phyloP scores from a whole-genome alignment of 805 yeast genomes.

The Metschnikowia lunata region DNA sequence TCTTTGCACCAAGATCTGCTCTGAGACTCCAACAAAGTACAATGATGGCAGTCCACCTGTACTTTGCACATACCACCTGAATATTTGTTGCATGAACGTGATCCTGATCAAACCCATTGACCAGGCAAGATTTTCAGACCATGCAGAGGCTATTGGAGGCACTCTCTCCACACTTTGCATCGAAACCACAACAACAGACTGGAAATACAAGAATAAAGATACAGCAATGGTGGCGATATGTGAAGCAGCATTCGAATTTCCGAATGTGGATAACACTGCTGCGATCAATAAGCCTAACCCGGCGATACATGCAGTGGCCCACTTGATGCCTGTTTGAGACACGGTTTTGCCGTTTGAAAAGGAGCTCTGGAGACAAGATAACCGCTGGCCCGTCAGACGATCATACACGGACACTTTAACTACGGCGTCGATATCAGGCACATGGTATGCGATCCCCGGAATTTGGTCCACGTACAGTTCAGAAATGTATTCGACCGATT shows the following conservation, averaged over 20 bases:
- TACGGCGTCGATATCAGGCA: conserved; percentile 83
- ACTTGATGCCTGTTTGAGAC: conserved; percentile 62
- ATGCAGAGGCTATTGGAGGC: conserved; percentile 89
- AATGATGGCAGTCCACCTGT: conserved; percentile 86
- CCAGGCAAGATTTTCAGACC: conserved; percentile 93
- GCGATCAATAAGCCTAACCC: conserved; percentile 82
- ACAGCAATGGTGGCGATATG: conserved; percentile 84
- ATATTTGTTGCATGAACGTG: conserved; percentile 76
- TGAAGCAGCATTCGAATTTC: conserved; percentile 85
- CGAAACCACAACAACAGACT: conserved; percentile 74
- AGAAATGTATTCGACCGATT: conserved; percentile 60
- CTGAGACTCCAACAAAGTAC: conserved; percentile 55
- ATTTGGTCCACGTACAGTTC: conserved; percentile 47
- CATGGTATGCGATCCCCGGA: conserved; percentile 82
- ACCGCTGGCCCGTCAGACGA: conserved; percentile 34
- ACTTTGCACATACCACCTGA: conserved; percentile 79
- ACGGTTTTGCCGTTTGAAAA: conserved; percentile 79
- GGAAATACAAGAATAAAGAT: conserved; percentile 82
- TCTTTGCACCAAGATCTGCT: conserved; percentile 73
- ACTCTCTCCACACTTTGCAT: conserved; percentile 83
- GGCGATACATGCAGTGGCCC: conserved; percentile 91
- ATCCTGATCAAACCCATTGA: conserved; percentile 86
- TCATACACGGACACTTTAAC: conserved; percentile 52
- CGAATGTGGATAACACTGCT: conserved; percentile 78
- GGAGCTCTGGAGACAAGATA: conserved; percentile 74